Conservation (phyloP, 805 yeast genomes). For the Pichia rugopelliculosa region DNA sequence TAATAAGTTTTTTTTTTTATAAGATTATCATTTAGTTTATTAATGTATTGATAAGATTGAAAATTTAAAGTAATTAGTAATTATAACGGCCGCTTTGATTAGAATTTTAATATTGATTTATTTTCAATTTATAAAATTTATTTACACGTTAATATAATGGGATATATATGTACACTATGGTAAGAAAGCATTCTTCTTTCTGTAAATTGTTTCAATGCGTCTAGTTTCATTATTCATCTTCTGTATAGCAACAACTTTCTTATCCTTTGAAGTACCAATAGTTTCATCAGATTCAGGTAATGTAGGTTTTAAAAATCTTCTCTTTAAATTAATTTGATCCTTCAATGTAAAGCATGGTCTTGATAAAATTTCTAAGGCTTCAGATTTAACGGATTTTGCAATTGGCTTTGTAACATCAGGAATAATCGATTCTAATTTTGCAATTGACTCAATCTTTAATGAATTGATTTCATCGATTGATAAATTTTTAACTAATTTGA, state of each 20-base stretch:
- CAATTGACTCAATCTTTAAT: slow-evolving; percentile 17
- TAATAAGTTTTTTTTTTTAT: too few species aligned
- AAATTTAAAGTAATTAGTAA: too few species aligned
- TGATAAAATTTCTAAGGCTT: slow-evolving; percentile 38
- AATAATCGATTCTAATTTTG: slow-evolving; percentile 15
- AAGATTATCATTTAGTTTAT: too few species aligned
- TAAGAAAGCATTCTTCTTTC: slow-evolving; percentile 45
- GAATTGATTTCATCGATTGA: slow-evolving; percentile 28
- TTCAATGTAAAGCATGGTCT: slow-evolving; percentile 30
- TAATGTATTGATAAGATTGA: too few species aligned
- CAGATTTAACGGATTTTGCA: slow-evolving; percentile 32
- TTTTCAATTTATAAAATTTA: not conserved
- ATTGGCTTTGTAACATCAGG: slow-evolving; percentile 21
- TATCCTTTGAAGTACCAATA: slow-evolving; percentile 30
- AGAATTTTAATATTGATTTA: not conserved
- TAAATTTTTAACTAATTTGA: slow-evolving; percentile 33
- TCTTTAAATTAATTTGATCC: slow-evolving; percentile 35
- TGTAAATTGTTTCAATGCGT: slow-evolving; percentile 44
- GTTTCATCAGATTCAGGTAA: slow-evolving; percentile 41
- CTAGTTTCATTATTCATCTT: slow-evolving; percentile 55
- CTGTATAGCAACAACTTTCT: slow-evolving; percentile 42
- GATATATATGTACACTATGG: not conserved
- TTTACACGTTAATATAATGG: not conserved
- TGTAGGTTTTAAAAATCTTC: slow-evolving; percentile 48
- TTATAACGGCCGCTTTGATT: too few species aligned